A percentile compares a stretch with the other conserved stretches of the same genome.
phyloP scores from a whole-genome alignment of 192 early-diverging fungal genomes.

The Oehlia diaphana region DNA sequence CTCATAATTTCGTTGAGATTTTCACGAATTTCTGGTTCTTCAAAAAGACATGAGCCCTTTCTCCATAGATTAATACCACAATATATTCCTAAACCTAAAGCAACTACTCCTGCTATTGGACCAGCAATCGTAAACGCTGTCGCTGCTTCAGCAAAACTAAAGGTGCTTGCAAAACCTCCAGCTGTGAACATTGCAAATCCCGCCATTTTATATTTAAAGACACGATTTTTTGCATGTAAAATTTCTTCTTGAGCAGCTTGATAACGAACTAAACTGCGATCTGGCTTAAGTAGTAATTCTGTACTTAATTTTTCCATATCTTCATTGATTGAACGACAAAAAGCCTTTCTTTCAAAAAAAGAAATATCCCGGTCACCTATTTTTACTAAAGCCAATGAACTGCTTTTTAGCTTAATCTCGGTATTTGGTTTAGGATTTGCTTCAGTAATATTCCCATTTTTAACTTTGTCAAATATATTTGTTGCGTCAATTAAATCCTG shows the following conservation, averaged over 20 bases:
- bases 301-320: not conserved
- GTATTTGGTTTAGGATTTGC: not conserved
- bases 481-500: not conserved
- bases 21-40: not conserved
- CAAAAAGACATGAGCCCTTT: not conserved
- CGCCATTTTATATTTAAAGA: not conserved
- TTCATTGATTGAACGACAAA: not conserved
- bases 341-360: not conserved
- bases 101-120: not conserved
- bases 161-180: not conserved
- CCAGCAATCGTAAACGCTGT: not conserved
- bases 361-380: not conserved
- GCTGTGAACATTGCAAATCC: not conserved
- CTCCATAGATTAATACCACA: not conserved
- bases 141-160: not conserved
- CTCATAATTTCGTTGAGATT: not conserved
- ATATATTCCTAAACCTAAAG: not conserved
- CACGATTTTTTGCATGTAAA: not conserved
- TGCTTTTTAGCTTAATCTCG: not conserved
- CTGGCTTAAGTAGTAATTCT: not conserved
- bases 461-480: constrained; percentile 17
- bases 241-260: not conserved
- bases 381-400: not conserved
- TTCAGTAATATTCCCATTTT: not conserved
- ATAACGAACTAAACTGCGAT: not conserved